Conservation (phyloP, 106 monocot genomes). For the Apostasia ramifera region DNA sequence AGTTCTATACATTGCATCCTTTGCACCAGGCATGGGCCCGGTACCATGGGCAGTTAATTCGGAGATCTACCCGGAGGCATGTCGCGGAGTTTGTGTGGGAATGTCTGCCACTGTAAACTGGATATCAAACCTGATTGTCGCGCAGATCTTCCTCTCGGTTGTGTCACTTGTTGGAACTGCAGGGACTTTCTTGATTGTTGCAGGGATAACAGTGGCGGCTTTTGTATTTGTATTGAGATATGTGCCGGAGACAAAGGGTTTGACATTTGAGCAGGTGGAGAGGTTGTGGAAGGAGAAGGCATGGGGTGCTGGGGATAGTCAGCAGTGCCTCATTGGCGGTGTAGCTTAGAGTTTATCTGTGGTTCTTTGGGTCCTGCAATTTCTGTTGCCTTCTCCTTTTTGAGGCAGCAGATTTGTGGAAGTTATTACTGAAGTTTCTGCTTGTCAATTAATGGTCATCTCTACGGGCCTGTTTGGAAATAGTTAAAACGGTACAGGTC, state of each 20-base stretch:
- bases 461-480: too few relatives aligned
- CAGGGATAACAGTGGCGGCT: conserved; percentile 51
- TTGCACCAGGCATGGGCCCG: conserved; percentile 94
- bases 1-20: conserved; percentile 76
- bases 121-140: conserved; percentile 80
- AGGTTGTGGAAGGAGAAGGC: conserved; percentile 75
- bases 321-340: conserved; percentile 19
- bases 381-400: too few relatives aligned
- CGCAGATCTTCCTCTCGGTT: conserved; percentile 74
- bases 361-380: not conserved
- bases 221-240: conserved; percentile 52
- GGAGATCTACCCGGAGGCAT: conserved; percentile 85
- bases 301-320: conserved; percentile 30
- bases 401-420: too few relatives aligned
- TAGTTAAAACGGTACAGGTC: too few relatives aligned
- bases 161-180: conserved; percentile 51
- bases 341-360: not conserved
- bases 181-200: conserved; percentile 62
- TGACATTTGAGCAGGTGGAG: conserved; percentile 92
- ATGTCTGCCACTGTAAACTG: conserved; percentile 98
- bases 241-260: conserved; percentile 89
- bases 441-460: too few relatives aligned
- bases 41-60: conserved; percentile 98
- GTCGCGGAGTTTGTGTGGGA: conserved; percentile 78
- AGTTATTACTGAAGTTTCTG: too few relatives aligned